Evolutionary conservation across 1,284 basidiomycete genomes (phyloP).

Genomic region (Cryptococcus amylolentus): DNA sequence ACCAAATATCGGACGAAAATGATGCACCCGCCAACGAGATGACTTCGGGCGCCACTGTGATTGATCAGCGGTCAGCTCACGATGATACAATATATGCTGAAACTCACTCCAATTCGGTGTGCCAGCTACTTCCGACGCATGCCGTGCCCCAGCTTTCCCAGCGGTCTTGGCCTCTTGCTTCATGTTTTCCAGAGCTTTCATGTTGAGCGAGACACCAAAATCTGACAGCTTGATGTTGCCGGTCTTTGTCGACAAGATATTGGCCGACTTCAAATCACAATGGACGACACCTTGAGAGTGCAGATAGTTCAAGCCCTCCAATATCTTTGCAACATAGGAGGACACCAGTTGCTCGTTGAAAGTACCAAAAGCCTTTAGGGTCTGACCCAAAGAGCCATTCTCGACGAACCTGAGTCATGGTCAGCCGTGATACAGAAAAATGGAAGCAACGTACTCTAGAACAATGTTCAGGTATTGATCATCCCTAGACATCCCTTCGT

Average conservation of each 20-base stretch:
- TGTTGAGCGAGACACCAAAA: constrained; percentile 56
- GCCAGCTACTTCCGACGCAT: constrained; percentile 61
- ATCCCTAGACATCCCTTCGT: constrained; percentile 90
- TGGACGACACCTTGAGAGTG: constrained; percentile 66
- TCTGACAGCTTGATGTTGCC: constrained; percentile 57
- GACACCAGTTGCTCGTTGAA: constrained; percentile 85
- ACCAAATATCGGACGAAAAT: constrained; percentile 68
- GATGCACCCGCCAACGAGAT: constrained; percentile 68
- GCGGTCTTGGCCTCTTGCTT: constrained; percentile 59
- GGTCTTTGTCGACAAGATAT: constrained; percentile 58
- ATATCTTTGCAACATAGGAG: constrained; percentile 85
- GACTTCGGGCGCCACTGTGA: constrained; percentile 78
- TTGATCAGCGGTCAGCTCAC: background rate
- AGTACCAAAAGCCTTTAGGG: constrained; percentile 83
- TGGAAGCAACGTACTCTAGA: constrained; percentile 67
- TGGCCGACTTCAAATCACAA: constrained; percentile 57
- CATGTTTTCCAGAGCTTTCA: constrained; percentile 62
- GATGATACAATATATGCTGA: background rate
- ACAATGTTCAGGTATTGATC: constrained; percentile 82
- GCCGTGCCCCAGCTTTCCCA: constrained; percentile 27
- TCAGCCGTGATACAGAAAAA: background rate
- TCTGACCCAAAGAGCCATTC: constrained; percentile 87
- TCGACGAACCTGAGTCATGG: constrained; percentile 69
- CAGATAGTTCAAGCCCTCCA: constrained; percentile 86
- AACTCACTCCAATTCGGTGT: constrained; percentile 86